Base-by-base conservation (phyloP, 352 stramenopile genomes). In the Phytophthora colocasiae region DNA sequence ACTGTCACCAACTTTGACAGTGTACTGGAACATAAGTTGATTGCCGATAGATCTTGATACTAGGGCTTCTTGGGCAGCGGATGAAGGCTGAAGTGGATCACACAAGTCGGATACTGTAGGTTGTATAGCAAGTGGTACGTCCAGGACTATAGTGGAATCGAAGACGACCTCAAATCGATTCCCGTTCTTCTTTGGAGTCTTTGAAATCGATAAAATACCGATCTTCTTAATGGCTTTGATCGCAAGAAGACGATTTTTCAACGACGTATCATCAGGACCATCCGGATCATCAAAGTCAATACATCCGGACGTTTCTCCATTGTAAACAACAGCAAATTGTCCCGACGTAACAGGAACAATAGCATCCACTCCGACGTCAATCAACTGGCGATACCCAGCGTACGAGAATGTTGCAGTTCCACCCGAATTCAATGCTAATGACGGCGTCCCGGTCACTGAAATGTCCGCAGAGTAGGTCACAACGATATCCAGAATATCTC, bases 391-490 rank as follows among this genome's bases (percentile, higher is more conserved):
- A 49, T 86, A 84, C 0, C 81, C 71, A 8, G 48, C 70, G 12
- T 84, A 84, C 0, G 75, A 82, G 54, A 94, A 87, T 1, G 22
- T 63, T 2, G 85, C 86, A 1, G 53, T 71, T 0, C 80, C 77
- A 7, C 74, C 79, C 0, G 83, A 86, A 26, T 85, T 91, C 0
- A 95, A 48, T 1, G 50, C 12, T 9, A 95, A 48, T 0, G 62
- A 78, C 2, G 84, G 82, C 14, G 62, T 47, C 0, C 81, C 85
- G 2, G 62, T 41, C 2, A 94, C 80, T 4, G 58, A 29, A 1
- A 96, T 74, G 15, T 88, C 79, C 2, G 65, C 71, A 0, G 87
- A 90, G 36, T 91, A 95, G 15, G 70, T 56, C 15, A 94, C 84
- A 3, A 79, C 63, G 22, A 96, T 68, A 17, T 92, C 74, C 19